Evolutionary conservation across 208 protist genomes (phyloP), one percentile per base, ranked within the genome.

Genomic region (Leptomonas pyrrhocoris): DNA sequence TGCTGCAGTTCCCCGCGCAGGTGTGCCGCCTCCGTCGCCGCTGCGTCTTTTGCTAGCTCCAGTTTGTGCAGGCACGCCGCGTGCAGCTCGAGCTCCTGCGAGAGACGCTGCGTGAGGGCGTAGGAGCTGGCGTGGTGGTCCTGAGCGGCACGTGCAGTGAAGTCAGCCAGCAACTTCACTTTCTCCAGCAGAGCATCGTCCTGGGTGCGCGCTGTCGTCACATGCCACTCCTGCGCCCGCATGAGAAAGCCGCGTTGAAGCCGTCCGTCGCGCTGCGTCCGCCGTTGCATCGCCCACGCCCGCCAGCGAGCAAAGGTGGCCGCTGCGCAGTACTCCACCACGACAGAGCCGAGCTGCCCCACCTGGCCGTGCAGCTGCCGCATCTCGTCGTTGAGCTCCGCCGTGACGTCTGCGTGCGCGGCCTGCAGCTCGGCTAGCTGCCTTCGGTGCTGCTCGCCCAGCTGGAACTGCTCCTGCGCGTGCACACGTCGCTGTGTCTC

Each of bases 311-410:
- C 60, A 57, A 81, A 80, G 30, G 73, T 74, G 49, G 73, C 48
- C 4, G 60, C 61, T 18, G 79, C 83, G 66, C 83, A 89, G 68
- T 89, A 89, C 58, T 79, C 77, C 9, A 83, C 80, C 3, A 83
- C 60, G n/a, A 80, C 64, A 16, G 31, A 38, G 28, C 80, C 77
- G 4, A 85, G 19, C 0, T 53, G 25, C 9, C 55, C 27, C 45
- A 66, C n/a, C 43, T 64, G 62, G 28, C 11, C 51, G 12, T 74
- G 43, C 18, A 77, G 28, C 27, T 74, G 38, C 27, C 38, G 62
- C 46, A 57, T 45, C 19, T 6, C 30, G 0, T 31, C 23, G 2
- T 57, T 36, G 30, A 70, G 28, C 8, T 55, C 53, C 21, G 57
- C 53, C 19, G 48, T 31, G 8, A 49, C 50, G n/a, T 45, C 57